These are phyloP conservation scores for Dictyophora rubrovolvata DNA, from an alignment of 768 basidiomycete species.

Conservation along the genomic window DNA sequence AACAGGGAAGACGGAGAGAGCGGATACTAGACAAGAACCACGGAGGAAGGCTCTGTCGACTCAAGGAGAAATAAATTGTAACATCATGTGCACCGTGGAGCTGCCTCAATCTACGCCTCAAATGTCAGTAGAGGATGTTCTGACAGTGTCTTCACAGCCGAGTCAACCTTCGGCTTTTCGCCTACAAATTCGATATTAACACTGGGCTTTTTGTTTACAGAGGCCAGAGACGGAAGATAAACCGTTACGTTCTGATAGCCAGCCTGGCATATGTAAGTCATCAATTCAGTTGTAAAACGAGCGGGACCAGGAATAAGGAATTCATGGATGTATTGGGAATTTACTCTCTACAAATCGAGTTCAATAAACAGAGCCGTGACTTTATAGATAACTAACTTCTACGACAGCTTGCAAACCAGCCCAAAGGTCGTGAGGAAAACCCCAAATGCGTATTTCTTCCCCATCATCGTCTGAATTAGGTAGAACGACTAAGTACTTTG, in stretches of 20 bases:
- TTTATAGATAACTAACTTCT: slow-evolving; percentile 5
- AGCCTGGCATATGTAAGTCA: slow-evolving; percentile 67
- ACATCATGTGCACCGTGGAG: slow-evolving; percentile 80
- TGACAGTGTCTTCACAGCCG: slow-evolving; percentile 65
- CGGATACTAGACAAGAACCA: slow-evolving; percentile 82
- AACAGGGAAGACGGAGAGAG: slow-evolving; percentile 46
- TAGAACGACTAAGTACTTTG: slow-evolving; percentile 71
- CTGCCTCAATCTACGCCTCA: slow-evolving; percentile 51
- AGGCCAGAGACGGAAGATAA: slow-evolving; percentile 56
- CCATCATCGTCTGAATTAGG: slow-evolving; percentile 63
- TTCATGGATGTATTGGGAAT: slow-evolving; percentile 83
- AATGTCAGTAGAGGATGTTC: slow-evolving; percentile 29
- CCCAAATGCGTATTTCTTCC: slow-evolving; percentile 83
- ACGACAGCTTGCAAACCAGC: slow-evolving; percentile 55
- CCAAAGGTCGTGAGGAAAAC: slow-evolving; percentile 56
- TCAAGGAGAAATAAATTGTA: slow-evolving; percentile 78
- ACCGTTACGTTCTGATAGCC: slow-evolving; percentile 63
- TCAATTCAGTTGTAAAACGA: slow-evolving; percentile 56
- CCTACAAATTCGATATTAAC: slow-evolving; percentile 78
- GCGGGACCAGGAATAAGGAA: slow-evolving; percentile 70
- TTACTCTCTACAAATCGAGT: slow-evolving; percentile 61
- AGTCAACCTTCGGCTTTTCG: slow-evolving; percentile 61
- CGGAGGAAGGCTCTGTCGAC: slow-evolving; percentile 57
- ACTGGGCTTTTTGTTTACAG: slow-evolving; percentile 40
- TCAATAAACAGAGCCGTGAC: background rate